Evolutionary conservation across 1,139 yeast species (phyloP).

Genomic region (Magnusiomyces ingens): DNA sequence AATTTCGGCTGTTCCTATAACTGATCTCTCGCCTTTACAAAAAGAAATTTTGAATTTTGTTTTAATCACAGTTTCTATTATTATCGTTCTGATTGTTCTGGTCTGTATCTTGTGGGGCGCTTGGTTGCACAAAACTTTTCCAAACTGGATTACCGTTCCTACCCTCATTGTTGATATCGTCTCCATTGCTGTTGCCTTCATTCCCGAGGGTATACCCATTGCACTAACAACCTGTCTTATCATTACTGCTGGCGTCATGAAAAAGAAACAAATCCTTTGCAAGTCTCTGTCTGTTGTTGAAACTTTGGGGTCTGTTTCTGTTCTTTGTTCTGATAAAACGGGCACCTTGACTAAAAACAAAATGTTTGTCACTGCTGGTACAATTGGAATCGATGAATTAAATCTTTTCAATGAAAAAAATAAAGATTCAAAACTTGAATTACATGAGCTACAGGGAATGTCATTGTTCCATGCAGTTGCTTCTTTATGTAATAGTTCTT

Average conservation of each 20-base stretch:
- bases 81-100: constrained; percentile 37
- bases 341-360: constrained; percentile 46
- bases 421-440: not conserved
- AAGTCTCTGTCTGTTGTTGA: constrained; percentile 65
- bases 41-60: constrained; percentile 41
- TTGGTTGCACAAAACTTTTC: constrained; percentile 35
- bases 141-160: constrained; percentile 40
- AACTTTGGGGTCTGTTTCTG: constrained; percentile 45
- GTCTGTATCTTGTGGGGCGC: constrained; percentile 42
- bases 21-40: constrained; percentile 40
- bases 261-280: constrained; percentile 39
- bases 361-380: constrained; percentile 42
- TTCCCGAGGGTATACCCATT: constrained; percentile 47
- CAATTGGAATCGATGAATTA: constrained; percentile 18
- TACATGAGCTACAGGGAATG: not conserved
- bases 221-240: constrained; percentile 46
- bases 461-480: constrained; percentile 6
- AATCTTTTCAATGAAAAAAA: constrained; percentile 16
- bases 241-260: constrained; percentile 44
- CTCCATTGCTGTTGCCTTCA: constrained; percentile 43
- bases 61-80: constrained; percentile 33
- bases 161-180: constrained; percentile 32
- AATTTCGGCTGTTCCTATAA: constrained; percentile 36
- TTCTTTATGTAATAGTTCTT: constrained; percentile 37
- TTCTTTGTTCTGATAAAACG: constrained; percentile 44